A percentile compares a stretch with the other conserved stretches of the same genome.
Conservation (phyloP, 2,329 filamentous ascomycete species). For the Scedosporium apiospermum region DNA sequence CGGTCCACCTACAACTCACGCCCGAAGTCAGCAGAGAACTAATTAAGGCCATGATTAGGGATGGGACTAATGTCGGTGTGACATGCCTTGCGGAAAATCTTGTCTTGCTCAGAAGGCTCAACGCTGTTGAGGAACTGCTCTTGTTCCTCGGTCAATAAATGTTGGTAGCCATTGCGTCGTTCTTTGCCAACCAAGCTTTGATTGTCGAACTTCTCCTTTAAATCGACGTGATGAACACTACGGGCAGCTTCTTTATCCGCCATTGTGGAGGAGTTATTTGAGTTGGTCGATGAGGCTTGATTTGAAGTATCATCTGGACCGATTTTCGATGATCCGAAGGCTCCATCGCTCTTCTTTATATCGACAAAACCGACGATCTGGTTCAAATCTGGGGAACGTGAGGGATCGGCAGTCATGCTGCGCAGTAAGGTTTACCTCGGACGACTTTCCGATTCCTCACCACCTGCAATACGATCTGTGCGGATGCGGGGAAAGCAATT, state of each 20-base stretch:
- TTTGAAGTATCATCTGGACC: neutral
- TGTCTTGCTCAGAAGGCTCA: neutral
- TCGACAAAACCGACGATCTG: neutral
- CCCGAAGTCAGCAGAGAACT: neutral
- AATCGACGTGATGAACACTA: neutral
- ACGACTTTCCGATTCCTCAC: neutral
- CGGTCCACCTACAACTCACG: neutral
- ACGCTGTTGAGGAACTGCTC: neutral
- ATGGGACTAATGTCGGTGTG: neutral
- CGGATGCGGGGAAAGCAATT: neutral
- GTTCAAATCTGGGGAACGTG: neutral
- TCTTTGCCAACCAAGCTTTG: neutral
- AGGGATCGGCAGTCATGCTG: neutral
- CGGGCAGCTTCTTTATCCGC: neutral
- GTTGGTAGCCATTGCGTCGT: neutral
- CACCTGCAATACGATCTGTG: neutral
- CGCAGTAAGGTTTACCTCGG: neutral
- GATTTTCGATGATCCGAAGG: neutral
- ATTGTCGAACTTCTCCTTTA: neutral
- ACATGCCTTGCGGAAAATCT: slow-evolving; percentile 1
- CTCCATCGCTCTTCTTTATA: neutral
- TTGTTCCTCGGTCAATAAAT: neutral
- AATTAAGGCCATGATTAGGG: neutral
- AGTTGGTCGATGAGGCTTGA: neutral
- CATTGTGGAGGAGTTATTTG: neutral